Conservation (phyloP, 495 filamentous ascomycete genomes). For the Tuber brumale region DNA sequence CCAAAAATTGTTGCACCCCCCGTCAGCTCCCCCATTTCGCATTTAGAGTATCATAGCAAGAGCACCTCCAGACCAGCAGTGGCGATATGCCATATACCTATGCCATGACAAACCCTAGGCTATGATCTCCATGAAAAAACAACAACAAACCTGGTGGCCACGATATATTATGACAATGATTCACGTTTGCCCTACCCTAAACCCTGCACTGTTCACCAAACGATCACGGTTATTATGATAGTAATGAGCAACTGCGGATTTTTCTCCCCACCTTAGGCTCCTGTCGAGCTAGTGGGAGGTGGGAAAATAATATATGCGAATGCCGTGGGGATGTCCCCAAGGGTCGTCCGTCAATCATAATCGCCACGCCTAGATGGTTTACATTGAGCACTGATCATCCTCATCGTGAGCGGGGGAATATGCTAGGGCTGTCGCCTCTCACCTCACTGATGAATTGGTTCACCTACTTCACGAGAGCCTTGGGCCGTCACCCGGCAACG, state of each 20-base stretch:
- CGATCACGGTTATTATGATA: background rate
- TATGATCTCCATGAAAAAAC: background rate
- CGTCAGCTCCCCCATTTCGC: background rate
- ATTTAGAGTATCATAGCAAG: background rate
- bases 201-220: background rate
- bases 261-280: background rate
- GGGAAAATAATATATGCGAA: background rate
- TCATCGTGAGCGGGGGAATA: background rate
- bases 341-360: background rate
- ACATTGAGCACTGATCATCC: background rate
- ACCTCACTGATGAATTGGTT: background rate
- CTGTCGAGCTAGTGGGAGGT: background rate
- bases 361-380: background rate
- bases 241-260: background rate
- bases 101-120: background rate
- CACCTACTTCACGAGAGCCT: background rate
- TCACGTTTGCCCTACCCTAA: background rate
- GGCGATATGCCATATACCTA: background rate
- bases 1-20: background rate
- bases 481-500: background rate
- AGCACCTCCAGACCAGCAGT: background rate
- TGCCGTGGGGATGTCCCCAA: background rate
- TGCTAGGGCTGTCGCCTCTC: background rate
- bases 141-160: background rate
- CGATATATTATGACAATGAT: background rate